phyloP scores from a whole-genome alignment of 108 stramenopile species.

The Nitzschia sp. region DNA sequence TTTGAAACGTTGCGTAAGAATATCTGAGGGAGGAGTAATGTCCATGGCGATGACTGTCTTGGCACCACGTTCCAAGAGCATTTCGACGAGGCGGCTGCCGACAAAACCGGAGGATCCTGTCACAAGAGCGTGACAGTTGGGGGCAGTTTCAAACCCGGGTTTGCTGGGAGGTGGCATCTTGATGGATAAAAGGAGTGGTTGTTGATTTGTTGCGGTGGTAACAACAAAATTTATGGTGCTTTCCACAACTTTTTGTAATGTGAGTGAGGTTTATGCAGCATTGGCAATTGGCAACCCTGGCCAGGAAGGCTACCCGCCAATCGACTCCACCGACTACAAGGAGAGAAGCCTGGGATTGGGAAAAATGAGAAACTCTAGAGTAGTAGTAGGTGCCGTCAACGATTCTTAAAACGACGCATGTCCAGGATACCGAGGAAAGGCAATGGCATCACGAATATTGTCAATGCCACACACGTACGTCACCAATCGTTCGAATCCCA shows the following conservation, averaged over 20 bases:
- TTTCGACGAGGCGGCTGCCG: conserved; percentile 94
- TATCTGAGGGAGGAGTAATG: conserved; percentile 64
- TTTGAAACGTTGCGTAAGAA: conserved; percentile 57
- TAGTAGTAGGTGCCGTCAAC: no score
- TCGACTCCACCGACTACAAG: background rate
- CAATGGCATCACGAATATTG: conserved; percentile 98
- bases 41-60: conserved; percentile 92
- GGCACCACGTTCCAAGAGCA: conserved; percentile 94
- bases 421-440: conserved; percentile 96
- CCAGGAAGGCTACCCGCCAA: background rate
- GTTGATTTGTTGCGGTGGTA: background rate
- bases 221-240: background rate
- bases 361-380: no score
- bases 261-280: background rate
- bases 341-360: no score
- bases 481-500: conserved; percentile 99
- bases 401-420: conserved; percentile 95
- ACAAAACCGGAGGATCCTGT: conserved; percentile 95
- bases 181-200: background rate
- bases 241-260: background rate
- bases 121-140: conserved; percentile 55
- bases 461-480: conserved; percentile 96
- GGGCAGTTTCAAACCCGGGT: conserved; percentile 47
- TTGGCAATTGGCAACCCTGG: background rate
- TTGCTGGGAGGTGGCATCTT: conserved; percentile 20